A percentile compares a stretch with the other conserved stretches of the same genome.
These are phyloP conservation scores for Somion occarium DNA, from an alignment of 1,284 basidiomycete species.

Conservation along the genomic window DNA sequence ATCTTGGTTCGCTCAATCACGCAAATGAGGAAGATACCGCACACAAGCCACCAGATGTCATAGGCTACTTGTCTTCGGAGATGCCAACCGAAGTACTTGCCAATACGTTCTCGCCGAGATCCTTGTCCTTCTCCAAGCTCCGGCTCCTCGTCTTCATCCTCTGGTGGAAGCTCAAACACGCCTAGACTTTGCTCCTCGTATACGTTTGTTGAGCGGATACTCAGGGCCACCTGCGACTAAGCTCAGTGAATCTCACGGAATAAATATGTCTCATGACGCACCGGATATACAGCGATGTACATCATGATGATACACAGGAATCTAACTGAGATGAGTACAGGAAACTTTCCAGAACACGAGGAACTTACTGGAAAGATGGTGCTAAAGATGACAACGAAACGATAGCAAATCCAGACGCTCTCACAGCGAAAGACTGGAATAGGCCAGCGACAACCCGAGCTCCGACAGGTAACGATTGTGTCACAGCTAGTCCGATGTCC, in stretches of 20 bases:
- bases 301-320: constrained; percentile 76
- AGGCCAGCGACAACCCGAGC: constrained; percentile 48
- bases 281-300: constrained; percentile 57
- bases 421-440: constrained; percentile 66
- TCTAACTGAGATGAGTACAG: constrained; percentile 29
- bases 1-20: constrained; percentile 63
- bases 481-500: constrained; percentile 48
- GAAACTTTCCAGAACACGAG: neutral
- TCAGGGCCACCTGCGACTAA: constrained; percentile 43
- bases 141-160: constrained; percentile 46
- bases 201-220: constrained; percentile 79
- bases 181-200: constrained; percentile 70
- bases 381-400: constrained; percentile 57
- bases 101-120: constrained; percentile 41
- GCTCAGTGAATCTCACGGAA: neutral
- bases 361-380: constrained; percentile 57
- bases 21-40: constrained; percentile 59
- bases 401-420: constrained; percentile 75
- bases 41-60: constrained; percentile 59
- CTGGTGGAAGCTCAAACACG: constrained; percentile 51
- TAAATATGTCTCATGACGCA: constrained; percentile 22
- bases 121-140: constrained; percentile 31
- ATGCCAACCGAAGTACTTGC: constrained; percentile 58
- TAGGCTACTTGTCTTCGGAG: constrained; percentile 63
- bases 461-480: constrained; percentile 36